Conservation (phyloP, 2,329 filamentous ascomycete species). For the Pleoardoris graminearum region DNA sequence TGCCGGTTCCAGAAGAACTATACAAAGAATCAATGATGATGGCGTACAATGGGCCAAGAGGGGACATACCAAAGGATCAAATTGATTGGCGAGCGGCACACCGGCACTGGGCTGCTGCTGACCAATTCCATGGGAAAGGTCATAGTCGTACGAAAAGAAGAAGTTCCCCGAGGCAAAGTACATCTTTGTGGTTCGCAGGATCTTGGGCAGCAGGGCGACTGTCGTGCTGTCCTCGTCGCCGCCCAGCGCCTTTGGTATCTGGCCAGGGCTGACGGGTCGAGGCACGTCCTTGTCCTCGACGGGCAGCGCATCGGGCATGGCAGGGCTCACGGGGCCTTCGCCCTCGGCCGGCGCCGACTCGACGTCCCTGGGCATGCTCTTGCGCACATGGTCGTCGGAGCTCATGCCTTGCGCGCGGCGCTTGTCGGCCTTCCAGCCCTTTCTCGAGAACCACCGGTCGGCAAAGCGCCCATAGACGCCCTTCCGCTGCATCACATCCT, state of each 20-base stretch:
- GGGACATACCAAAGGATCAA: constrained; percentile 64
- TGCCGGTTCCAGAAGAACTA: constrained; percentile 90
- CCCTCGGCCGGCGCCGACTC: constrained; percentile 34
- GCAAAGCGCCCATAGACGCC: constrained; percentile 89
- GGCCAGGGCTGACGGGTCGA: constrained; percentile 34
- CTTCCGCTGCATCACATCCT: constrained; percentile 83
- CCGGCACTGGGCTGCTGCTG: constrained; percentile 50
- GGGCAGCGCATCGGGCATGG: constrained; percentile 26
- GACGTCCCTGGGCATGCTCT: constrained; percentile 39
- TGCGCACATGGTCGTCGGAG: constrained; percentile 50
- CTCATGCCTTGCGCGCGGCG: constrained; percentile 72
- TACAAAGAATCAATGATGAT: constrained; percentile 4
- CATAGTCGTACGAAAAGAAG: constrained; percentile 93
- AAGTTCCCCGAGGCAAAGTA: constrained; percentile 84
- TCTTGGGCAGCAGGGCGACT: constrained; percentile 70
- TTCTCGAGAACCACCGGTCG: constrained; percentile 85
- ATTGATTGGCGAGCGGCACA: constrained; percentile 69
- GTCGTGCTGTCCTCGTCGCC: constrained; percentile 40
- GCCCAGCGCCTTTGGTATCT: constrained; percentile 40
- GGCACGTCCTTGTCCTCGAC: constrained; percentile 24
- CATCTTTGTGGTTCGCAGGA: constrained; percentile 80
- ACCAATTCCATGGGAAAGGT: constrained; percentile 72
- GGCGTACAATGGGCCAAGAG: neutral
- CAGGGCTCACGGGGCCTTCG: constrained; percentile 20
- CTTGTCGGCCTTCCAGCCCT: constrained; percentile 76